Base-by-base conservation (phyloP, 2,329 filamentous ascomycete genomes). In the Pseudocercospora musae region DNA sequence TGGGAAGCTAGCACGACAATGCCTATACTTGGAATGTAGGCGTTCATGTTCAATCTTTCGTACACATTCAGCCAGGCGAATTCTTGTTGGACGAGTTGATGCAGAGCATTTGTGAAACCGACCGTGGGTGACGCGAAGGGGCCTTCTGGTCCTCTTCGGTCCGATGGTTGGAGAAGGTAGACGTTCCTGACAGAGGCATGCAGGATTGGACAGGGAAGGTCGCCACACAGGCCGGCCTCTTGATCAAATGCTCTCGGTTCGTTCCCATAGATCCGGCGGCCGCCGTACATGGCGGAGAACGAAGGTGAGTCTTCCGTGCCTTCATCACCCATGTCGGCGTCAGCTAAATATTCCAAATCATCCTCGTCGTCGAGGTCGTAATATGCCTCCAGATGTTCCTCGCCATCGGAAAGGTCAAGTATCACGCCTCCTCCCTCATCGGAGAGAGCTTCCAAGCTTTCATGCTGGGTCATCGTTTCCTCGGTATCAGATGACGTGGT, bases 11-110 rank as follows among this genome's bases (percentile, higher is more conserved):
- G 78, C 2, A 91, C 79, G 8, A 92, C 83, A 13, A 92, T 78
- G n/a, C 82, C 87, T 1, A 95, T 78, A 68, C 90, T 87, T 0
- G 88, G 88, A 1, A 93, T 85, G 56, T 87, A 81, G 0, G 82
- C 77, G 40, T 86, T 75, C 80, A 90, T 86, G 75, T 83, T 87
- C 21, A 91, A 75, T 7, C 86, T 82, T 66, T 87, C 80, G 46
- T 77, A 75, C 25, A 72, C 68, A 61, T 68, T 64, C 65, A 76
- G 71, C 48, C 57, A 66, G 10, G 62, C 52, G 68, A 65, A 49
- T 67, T 71, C 33, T 66, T 66, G 59, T 73, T 68, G 55, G 57
- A 71, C 64, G 74, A 62, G 42, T 57, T 74, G 72, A 23, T 66
- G 68, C 6, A 77, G 66, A 2, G 78, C 75, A 46, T 76, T 72